Percentiles rank a stretch among this genome's conserved stretches.
Evolutionary conservation across 371 early-diverging fungal species (phyloP).

Genomic region (Dentiscutata heterogama): DNA sequence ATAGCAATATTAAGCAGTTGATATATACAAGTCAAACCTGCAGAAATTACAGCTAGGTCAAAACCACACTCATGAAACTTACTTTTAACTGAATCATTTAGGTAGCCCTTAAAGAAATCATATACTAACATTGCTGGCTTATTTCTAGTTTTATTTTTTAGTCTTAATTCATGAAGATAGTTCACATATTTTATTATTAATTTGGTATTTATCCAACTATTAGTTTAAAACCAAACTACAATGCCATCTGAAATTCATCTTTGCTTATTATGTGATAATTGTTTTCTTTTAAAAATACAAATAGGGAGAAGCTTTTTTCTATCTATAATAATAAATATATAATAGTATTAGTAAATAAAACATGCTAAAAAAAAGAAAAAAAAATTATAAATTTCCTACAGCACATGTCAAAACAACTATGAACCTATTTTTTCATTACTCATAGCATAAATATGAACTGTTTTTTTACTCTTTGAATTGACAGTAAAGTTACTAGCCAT

Average conservation of each 20-base stretch:
- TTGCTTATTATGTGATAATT: neutral
- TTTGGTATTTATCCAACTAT: conserved; percentile 17
- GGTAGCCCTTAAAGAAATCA: neutral
- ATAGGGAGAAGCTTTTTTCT: neutral
- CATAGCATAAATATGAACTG: neutral
- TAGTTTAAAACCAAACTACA: conserved; percentile 19
- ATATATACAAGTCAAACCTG: conserved; percentile 17
- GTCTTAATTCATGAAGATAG: neutral
- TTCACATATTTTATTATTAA: conserved; percentile 15
- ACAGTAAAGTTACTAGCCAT: neutral
- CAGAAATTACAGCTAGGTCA: neutral
- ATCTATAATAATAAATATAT: neutral
- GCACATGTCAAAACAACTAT: conserved; percentile 7
- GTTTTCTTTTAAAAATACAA: no score
- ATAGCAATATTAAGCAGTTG: conserved; percentile 19
- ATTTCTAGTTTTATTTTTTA: neutral
- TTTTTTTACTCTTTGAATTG: conserved; percentile 14
- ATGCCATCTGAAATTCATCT: conserved; percentile 9
- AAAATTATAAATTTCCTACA: conserved; percentile 6
- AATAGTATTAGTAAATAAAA: neutral
- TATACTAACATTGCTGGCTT: neutral
- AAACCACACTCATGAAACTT: conserved; percentile 10
- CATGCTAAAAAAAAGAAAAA: neutral
- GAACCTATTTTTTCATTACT: conserved; percentile 8
- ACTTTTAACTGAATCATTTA: conserved; percentile 13